Conservation (phyloP, 345 rosid species). For the Psidium guajava region DNA sequence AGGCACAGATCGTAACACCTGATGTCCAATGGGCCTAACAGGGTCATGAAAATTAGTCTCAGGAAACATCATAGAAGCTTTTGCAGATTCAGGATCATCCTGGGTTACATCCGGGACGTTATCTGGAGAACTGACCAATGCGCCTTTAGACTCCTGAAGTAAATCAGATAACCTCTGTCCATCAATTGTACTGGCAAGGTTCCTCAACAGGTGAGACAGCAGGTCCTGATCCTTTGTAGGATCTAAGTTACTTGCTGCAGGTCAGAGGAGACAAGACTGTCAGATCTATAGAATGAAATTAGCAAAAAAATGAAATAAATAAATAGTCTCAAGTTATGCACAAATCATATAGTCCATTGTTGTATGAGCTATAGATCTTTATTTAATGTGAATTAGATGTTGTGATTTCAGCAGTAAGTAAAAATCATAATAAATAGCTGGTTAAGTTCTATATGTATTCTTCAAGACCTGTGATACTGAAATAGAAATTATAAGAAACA, state of each 20-base stretch:
- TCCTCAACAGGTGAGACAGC: constrained; percentile 46
- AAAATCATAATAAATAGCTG: not conserved
- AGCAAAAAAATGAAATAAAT: not conserved
- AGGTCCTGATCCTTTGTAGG: constrained; percentile 47
- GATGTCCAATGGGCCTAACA: constrained; percentile 9
- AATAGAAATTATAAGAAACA: not conserved
- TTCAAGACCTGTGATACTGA: not conserved
- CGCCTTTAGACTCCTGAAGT: constrained; percentile 29
- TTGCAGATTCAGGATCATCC: constrained; percentile 14
- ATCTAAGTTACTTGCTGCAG: constrained; percentile 45
- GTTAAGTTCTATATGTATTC: not conserved
- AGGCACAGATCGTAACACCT: constrained; percentile 10
- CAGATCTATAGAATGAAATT: not conserved
- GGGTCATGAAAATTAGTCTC: constrained; percentile 10
- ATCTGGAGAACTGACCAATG: constrained; percentile 15
- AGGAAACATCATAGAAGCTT: constrained; percentile 7
- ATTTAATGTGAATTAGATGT: not conserved
- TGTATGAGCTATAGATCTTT: not conserved
- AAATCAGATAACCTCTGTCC: constrained; percentile 30
- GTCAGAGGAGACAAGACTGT: not conserved
- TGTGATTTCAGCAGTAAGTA: not conserved
- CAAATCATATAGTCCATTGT: not conserved
- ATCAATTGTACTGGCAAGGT: constrained; percentile 26
- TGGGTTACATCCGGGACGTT: constrained; percentile 8
- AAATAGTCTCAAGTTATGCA: not conserved